Percentiles rank a stretch among this genome's conserved stretches.
phyloP scores from a whole-genome alignment of 768 basidiomycete genomes.

The Lanmaoa pseudosensibilis region DNA sequence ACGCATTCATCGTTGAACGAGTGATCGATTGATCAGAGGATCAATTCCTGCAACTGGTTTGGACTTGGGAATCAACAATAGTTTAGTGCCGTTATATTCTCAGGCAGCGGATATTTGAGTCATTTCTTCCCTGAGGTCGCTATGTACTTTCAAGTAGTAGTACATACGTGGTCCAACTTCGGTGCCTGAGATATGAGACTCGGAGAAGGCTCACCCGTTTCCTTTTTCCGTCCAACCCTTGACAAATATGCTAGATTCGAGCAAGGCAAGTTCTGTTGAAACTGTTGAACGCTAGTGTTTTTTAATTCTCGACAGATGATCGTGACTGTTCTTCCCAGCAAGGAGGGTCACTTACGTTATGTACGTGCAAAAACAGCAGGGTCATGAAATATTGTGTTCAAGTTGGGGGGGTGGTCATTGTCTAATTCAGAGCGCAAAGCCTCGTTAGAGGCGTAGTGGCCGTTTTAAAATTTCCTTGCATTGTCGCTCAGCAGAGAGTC shows the following conservation, averaged over 20 bases:
- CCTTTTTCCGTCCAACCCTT: background rate
- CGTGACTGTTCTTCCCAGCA: background rate
- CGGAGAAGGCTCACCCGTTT: background rate
- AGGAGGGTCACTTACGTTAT: background rate
- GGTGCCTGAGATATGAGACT: no score
- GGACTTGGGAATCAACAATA: background rate
- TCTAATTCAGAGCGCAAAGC: no score
- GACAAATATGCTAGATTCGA: background rate
- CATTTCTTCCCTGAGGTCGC: background rate
- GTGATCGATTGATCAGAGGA: background rate
- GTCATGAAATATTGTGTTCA: no score
- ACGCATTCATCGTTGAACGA: slow-evolving; percentile 5
- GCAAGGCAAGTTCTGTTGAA: no score
- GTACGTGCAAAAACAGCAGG: background rate
- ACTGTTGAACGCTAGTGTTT: no score
- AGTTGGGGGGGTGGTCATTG: no score
- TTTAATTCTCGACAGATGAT: background rate
- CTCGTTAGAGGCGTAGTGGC: no score
- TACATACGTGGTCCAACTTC: background rate
- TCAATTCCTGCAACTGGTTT: background rate
- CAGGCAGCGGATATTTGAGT: background rate
- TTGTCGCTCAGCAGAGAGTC: background rate
- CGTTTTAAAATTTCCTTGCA: background rate
- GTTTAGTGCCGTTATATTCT: background rate
- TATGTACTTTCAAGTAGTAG: no score